phyloP scores from a whole-genome alignment of 768 basidiomycete genomes.

The Piloderma croceum region DNA sequence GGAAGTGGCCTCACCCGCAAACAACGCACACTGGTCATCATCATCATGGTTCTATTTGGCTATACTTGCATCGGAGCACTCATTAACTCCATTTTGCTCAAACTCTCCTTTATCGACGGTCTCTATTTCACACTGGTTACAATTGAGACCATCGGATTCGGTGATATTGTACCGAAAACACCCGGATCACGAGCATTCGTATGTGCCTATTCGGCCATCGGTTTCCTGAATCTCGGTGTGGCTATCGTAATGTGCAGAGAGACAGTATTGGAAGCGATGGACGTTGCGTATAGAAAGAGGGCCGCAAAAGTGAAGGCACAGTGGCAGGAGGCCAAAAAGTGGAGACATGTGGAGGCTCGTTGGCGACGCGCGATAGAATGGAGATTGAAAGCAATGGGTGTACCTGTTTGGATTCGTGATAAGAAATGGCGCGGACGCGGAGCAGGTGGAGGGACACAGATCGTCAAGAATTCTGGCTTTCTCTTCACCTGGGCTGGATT shows the following conservation, averaged over 20 bases:
- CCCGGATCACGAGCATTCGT: slow-evolving; percentile 53
- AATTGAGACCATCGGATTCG: slow-evolving; percentile 72
- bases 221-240: slow-evolving; percentile 43
- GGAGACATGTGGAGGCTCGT: slow-evolving; percentile 41
- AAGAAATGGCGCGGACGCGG: slow-evolving; percentile 11
- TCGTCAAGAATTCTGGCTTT: background rate
- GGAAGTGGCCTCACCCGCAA: slow-evolving; percentile 77
- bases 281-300: slow-evolving; percentile 58
- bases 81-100: slow-evolving; percentile 45
- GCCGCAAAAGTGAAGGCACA: slow-evolving; percentile 40
- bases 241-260: slow-evolving; percentile 63
- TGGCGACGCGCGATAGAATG: slow-evolving; percentile 62
- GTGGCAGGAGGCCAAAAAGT: slow-evolving; percentile 37
- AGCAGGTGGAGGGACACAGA: background rate
- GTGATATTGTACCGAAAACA: slow-evolving; percentile 59
- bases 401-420: no score
- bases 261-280: slow-evolving; percentile 66
- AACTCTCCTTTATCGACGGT: slow-evolving; percentile 57
- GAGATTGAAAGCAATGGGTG: no score
- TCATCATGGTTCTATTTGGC: slow-evolving; percentile 65
- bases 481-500: background rate
- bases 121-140: slow-evolving; percentile 75
- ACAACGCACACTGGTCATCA: slow-evolving; percentile 74
- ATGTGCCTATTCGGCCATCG: slow-evolving; percentile 37
- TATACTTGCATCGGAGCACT: slow-evolving; percentile 74